Base-by-base conservation (phyloP, 352 stramenopile genomes). In the Phytopythium vexans region DNA sequence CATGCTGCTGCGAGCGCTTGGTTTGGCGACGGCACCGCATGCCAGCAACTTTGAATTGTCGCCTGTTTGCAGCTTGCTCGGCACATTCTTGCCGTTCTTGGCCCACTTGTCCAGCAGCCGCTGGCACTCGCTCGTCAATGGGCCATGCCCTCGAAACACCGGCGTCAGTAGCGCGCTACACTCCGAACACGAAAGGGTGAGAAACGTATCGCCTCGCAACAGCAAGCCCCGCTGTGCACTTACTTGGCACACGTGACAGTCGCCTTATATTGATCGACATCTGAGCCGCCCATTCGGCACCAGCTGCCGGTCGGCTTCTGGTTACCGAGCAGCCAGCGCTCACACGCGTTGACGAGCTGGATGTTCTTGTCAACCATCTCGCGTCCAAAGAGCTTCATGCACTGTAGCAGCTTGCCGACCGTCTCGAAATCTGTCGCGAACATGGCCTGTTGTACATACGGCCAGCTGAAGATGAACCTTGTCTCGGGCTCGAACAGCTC, bases 181-280 rank as follows among this genome's bases (percentile, higher is more conserved):
- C 35, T 27, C 21, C 21, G 21, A 48, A 61, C 9, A 41, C 27
- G 46, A n/a, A 8, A 56, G 9, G 39, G 9, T 38, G 11, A 48
- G 51, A 47, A 3, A 10, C 1, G 9, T 5, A 0, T 12, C 11
- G n/a, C 10, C 3, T 36, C 43, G 21, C 8, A 14, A 38, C 27
- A 3, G 15, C n/a, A 32, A 43, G 8, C 15, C 4, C 32, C 14
- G 14, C 45, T 6, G 12, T 15, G 51, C 31, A 77, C 78, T 60
- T 70, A 94, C 83, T 92, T 94, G 4, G 84, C 68, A 49, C 85
- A 94, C 4, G 75, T 82, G 31, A 88, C 77, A 1, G 85, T 94
- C 3, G 82, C 65, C 47, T 94, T 94, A 68, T 88, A 94, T 54
- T 86, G 82, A 31, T 93, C 82, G 10, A 82, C 64, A 0, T 62